Evolutionary conservation across 164 flowering plant genomes (phyloP), one percentile per base, ranked within the genome.

Genomic region (Kingdonia uniflora): DNA sequence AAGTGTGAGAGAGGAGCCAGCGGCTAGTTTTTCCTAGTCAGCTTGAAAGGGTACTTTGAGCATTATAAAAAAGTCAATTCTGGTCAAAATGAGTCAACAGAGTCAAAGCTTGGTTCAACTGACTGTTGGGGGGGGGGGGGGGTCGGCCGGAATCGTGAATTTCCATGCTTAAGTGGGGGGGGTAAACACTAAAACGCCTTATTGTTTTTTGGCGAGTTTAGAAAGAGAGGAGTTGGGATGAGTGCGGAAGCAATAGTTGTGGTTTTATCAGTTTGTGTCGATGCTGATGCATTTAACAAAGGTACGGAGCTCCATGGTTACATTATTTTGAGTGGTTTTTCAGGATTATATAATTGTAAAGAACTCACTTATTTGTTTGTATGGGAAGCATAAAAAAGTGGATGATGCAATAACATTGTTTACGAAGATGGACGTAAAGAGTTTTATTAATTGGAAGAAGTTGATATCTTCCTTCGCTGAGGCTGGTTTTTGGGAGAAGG

Each of bases 141-240:
- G 87, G 14, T 86, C 92, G 92, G 80, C 95, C 0, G 79, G 95
- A 0, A 19, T 84, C 44, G 39, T 86, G 57, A 80, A 85, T 0
- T 74, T 82, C 38, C 74, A 73, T 71, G 74, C 79, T 39, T 75
- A n/a, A n/a, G n/a, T n/a, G n/a, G 80, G 38, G 76, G 83, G 64
- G 77, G 79, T 6, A 55, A 16, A 20, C 50, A 29, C 41, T 74
- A 60, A 11, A 69, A 74, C 42, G 70, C 71, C 13, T 16, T 80
- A 51, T 45, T 57, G 26, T 57, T 84, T 49, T 84, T 79, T 64
- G 44, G 60, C 26, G 24, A 45, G 55, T 76, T 86, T 85, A 75
- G 71, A 35, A 42, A 13, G 55, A 77, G 61, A 61, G 72, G 73
- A 11, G 54, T 54, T 55, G 71, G 57, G 43, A 50, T 66, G 15